These are phyloP conservation scores for Sarcomyxa edulis DNA, from an alignment of 768 basidiomycete species.

Conservation along the genomic window DNA sequence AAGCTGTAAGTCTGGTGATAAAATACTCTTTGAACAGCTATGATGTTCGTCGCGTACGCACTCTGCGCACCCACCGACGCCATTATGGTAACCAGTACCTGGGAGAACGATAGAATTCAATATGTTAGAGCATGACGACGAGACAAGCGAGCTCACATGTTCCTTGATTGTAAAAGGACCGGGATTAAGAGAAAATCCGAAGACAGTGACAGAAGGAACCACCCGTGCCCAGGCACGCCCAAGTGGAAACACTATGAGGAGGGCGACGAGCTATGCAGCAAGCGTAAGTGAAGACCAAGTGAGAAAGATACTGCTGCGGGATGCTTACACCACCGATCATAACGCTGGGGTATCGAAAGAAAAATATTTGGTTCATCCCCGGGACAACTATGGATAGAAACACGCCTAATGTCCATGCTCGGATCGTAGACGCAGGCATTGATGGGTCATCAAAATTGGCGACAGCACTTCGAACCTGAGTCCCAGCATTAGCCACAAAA, in stretches of 20 bases:
- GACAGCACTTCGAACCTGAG: no score
- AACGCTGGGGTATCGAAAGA: slow-evolving; percentile 65
- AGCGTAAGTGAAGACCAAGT: background rate
- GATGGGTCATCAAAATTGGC: no score
- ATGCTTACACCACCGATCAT: slow-evolving; percentile 45
- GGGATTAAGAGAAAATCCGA: slow-evolving; percentile 63
- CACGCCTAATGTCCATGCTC: slow-evolving; percentile 56
- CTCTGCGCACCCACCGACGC: slow-evolving; percentile 47
- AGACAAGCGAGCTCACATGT: slow-evolving; percentile 26
- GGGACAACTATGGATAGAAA: slow-evolving; percentile 56
- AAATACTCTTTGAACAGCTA: slow-evolving; percentile 68
- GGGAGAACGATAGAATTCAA: slow-evolving; percentile 7
- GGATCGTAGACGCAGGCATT: slow-evolving; percentile 35
- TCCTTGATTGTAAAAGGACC: slow-evolving; percentile 77
- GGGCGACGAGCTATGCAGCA: slow-evolving; percentile 49
- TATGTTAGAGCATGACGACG: slow-evolving; percentile 2
- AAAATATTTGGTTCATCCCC: slow-evolving; percentile 77
- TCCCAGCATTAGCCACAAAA: no score
- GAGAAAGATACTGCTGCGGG: slow-evolving; percentile 10
- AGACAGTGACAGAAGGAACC: slow-evolving; percentile 45
- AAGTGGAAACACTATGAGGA: slow-evolving; percentile 64
- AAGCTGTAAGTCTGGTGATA: slow-evolving; percentile 59
- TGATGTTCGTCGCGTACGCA: slow-evolving; percentile 65
- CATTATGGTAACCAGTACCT: slow-evolving; percentile 68
- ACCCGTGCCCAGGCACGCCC: slow-evolving; percentile 64